Evolutionary conservation across 2,329 filamentous ascomycete species (phyloP).

Genomic region (Alternaria gansuensis): DNA sequence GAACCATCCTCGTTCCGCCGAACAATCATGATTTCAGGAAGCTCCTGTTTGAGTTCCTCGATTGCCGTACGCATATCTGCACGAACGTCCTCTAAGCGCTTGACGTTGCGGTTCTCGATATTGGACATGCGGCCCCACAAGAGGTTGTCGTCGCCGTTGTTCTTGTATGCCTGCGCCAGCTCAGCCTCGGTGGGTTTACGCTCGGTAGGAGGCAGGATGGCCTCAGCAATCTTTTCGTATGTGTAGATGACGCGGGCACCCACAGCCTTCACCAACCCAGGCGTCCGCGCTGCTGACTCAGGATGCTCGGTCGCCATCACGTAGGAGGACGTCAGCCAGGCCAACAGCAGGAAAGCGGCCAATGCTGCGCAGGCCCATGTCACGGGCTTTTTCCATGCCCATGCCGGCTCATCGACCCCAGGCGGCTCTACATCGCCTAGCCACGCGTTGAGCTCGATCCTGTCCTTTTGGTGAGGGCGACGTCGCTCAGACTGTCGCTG

Average conservation of each 20-base stretch:
- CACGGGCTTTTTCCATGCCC: conserved; percentile 25
- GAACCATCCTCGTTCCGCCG: conserved; percentile 63
- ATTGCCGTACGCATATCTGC: conserved; percentile 29
- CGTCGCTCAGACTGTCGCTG: conserved; percentile 12
- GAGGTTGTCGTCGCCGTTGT: conserved; percentile 24
- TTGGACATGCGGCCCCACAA: conserved; percentile 33
- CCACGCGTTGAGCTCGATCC: conserved; percentile 31
- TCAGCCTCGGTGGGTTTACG: conserved; percentile 5
- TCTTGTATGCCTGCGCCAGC: conserved; percentile 9
- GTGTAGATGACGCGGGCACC: conserved; percentile 28
- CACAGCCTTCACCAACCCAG: conserved; percentile 25
- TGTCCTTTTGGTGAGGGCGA: conserved; percentile 18
- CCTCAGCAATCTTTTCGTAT: conserved; percentile 25
- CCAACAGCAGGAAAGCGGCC: conserved; percentile 10
- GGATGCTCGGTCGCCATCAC: conserved; percentile 13
- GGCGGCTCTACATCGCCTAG: conserved; percentile 28
- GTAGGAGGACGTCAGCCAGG: conserved; percentile 7
- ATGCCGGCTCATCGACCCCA: conserved; percentile 27
- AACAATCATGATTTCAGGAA: conserved; percentile 68
- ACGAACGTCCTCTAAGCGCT: conserved; percentile 26
- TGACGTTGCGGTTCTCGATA: conserved; percentile 23
- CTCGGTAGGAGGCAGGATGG: conserved; percentile 29
- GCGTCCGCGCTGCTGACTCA: conserved; percentile 17
- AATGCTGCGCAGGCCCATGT: conserved; percentile 25
- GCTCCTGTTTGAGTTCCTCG: conserved; percentile 31